Evolutionary conservation across 2,329 filamentous ascomycete genomes (phyloP), one percentile per base, ranked within the genome.

Genomic region (Beauveria pseudobassiana): DNA sequence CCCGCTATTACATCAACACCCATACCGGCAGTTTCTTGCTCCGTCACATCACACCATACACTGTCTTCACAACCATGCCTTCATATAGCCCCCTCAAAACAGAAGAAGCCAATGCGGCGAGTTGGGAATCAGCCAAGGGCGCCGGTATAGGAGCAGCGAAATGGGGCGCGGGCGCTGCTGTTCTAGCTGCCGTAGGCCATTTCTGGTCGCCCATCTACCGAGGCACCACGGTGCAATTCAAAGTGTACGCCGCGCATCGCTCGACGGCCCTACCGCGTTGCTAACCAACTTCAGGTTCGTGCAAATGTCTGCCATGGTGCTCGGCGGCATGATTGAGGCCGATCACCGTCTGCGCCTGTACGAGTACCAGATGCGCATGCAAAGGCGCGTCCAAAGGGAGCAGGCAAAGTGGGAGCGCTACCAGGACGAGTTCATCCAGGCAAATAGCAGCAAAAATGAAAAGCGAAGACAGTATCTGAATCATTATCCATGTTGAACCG

Each of bases 221-320:
- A 24, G 82, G 86, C 1, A 75, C 89, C 64, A 91, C 88, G 1
- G 77, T 90, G 55, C 88, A 91, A 70, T 91, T 91, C 75, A 91
- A 91, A 77, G 85, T 89, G 88, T 90, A 81, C 69, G 84, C 76
- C 30, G 22, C 40, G 20, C 53, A 26, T 18, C 7, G 26, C 40
- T n/a, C 45, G 18, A 9, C 30, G 24, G 34, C n/a, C 5, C 22
- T 18, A 10, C 14, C 9, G 16, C 10, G 12, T 22, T 34, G 30
- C 59, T 55, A 49, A 61, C 4, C 9, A 34, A 14, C 26, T 14
- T 40, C 69, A 93, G 90, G 34, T 93, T 91, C 70, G 78, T 93
- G 18, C 89, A 92, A 73, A 91, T 92, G 87, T 90, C 87, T n/a
- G 87, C 86, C 63, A 93, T 93, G 89, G 87, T 89, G n/a, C 69